These are phyloP conservation scores for Juncus effusus DNA, from an alignment of 176 grass and related monocot species.

Conservation along the genomic window DNA sequence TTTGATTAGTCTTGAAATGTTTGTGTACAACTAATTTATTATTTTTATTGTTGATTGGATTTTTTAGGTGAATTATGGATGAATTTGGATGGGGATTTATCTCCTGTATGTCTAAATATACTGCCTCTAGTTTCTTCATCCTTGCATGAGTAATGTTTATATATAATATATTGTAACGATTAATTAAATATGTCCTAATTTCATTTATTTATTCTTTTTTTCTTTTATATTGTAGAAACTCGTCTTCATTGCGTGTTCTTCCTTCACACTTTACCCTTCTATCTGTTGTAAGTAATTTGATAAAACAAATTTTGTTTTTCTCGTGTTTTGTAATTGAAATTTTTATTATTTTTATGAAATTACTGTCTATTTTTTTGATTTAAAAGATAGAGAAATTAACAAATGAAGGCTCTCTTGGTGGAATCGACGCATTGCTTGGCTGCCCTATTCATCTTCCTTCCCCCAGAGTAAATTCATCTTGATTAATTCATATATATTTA, in stretches of 20 bases:
- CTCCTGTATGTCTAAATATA: constrained; percentile 88
- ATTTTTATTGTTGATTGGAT: constrained; percentile 8
- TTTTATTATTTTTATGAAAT: too few relatives aligned
- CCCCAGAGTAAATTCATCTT: constrained; percentile 43
- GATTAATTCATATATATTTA: constrained; percentile 24
- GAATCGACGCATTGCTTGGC: constrained; percentile 83
- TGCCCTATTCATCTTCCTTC: constrained; percentile 92
- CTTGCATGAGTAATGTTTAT: constrained; percentile 50
- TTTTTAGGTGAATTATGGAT: constrained; percentile 93
- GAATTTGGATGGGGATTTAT: constrained; percentile 83
- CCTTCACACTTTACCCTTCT: constrained; percentile 66
- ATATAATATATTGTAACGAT: constrained; percentile 27
- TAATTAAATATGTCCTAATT: constrained; percentile 16
- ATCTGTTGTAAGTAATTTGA: constrained; percentile 60
- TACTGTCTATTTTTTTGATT: constrained; percentile 4
- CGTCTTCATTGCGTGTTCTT: constrained; percentile 56
- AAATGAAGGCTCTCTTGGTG: constrained; percentile 85
- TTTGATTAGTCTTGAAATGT: neutral
- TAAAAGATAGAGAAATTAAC: constrained; percentile 58
- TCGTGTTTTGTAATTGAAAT: neutral
- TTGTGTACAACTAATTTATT: neutral
- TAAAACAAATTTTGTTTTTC: neutral
- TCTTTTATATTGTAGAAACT: constrained; percentile 46
- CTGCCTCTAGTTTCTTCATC: constrained; percentile 53
- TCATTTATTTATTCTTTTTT: constrained; percentile 11